Evolutionary conservation across 1,284 basidiomycete species (phyloP).

Genomic region (Apiotrichum domesticum): DNA sequence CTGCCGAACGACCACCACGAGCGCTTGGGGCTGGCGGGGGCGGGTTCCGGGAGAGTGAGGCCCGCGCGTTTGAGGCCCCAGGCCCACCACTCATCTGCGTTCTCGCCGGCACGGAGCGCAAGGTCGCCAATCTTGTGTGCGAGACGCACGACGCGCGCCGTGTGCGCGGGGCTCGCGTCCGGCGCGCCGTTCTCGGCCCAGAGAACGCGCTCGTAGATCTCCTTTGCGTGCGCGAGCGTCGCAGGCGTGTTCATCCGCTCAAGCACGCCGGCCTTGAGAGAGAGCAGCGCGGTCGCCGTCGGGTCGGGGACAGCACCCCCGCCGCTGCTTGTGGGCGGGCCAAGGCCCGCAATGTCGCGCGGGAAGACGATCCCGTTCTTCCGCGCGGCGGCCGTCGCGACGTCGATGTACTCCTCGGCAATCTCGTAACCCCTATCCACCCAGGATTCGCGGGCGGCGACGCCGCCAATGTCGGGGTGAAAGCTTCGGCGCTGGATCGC

Average conservation of each 20-base stretch:
- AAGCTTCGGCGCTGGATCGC: constrained; percentile 25
- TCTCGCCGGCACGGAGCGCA: constrained; percentile 28
- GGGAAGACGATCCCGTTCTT: constrained; percentile 38
- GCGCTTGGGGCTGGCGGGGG: neutral
- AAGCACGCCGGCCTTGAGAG: constrained; percentile 59
- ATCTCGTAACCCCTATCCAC: constrained; percentile 42
- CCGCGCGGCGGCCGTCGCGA: constrained; percentile 30
- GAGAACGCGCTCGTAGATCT: constrained; percentile 58
- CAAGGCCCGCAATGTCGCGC: constrained; percentile 21
- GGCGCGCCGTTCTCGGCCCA: constrained; percentile 3
- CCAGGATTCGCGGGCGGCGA: constrained; percentile 11
- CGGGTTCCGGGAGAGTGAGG: constrained; percentile 6
- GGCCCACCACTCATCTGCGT: constrained; percentile 37
- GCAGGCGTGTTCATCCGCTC: constrained; percentile 61
- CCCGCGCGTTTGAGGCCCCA: constrained; percentile 37
- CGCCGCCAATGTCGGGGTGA: constrained; percentile 30
- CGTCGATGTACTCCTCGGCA: constrained; percentile 41
- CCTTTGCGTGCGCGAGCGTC: constrained; percentile 56
- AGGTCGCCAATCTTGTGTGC: constrained; percentile 44
- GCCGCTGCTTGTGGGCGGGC: constrained; percentile 6
- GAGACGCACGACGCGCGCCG: constrained; percentile 32
- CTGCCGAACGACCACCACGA: constrained; percentile 1
- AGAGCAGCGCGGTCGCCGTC: constrained; percentile 55
- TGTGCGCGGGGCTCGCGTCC: neutral
- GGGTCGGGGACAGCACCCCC: constrained; percentile 5